These are phyloP conservation scores for Lithocarpus polystachyus DNA, from an alignment of 306 rosid genomes.

Conservation along the genomic window DNA sequence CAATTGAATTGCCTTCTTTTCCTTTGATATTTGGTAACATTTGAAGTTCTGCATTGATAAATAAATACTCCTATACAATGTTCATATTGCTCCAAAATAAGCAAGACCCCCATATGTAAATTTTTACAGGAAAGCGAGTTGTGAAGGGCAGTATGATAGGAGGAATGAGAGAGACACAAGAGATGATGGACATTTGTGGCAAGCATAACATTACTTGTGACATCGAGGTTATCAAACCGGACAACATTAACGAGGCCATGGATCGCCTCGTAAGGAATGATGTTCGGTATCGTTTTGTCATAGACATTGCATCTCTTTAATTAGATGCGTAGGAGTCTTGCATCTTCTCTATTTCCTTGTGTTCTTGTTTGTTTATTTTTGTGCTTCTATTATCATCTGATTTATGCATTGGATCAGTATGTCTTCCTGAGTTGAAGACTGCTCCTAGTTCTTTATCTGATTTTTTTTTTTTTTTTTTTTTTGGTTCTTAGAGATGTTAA, in stretches of 20 bases:
- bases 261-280: constrained; percentile 50
- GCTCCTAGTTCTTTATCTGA: too few species aligned
- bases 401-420: too few species aligned
- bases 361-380: background rate
- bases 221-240: constrained; percentile 46
- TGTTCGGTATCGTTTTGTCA: constrained; percentile 68
- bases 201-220: constrained; percentile 61
- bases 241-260: constrained; percentile 47
- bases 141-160: constrained; percentile 81
- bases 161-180: constrained; percentile 62
- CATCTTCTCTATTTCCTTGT: background rate
- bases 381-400: too few species aligned
- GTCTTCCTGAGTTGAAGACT: too few species aligned
- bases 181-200: constrained; percentile 65
- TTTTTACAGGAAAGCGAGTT: constrained; percentile 48
- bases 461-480: too few species aligned
- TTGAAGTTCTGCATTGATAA: background rate
- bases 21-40: constrained; percentile 63
- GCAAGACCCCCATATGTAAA: background rate
- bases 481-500: too few species aligned
- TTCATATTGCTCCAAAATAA: background rate
- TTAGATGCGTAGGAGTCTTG: background rate
- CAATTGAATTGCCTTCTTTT: constrained; percentile 53
- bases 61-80: background rate
- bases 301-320: constrained; percentile 39